Percentiles rank a stretch among this genome's conserved stretches.
These are phyloP conservation scores for Aspergillus sergii DNA, from an alignment of 2,329 filamentous ascomycete genomes.

Conservation along the genomic window DNA sequence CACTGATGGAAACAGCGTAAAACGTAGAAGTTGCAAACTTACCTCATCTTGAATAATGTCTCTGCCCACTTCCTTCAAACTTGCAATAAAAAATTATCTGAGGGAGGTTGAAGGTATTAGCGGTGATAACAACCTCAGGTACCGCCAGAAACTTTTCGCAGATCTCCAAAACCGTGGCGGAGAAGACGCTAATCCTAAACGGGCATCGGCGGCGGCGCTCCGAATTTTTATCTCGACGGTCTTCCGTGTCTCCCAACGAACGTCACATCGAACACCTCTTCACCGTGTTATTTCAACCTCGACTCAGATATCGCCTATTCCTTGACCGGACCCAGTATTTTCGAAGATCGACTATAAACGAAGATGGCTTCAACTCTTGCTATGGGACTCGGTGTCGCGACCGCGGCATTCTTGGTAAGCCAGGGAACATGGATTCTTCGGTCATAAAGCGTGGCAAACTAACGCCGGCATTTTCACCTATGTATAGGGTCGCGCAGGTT, in stretches of 20 bases:
- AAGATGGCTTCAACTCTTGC: conserved; percentile 48
- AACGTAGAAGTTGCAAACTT: background rate
- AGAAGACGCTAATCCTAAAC: conserved; percentile 37
- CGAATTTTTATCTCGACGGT: conserved; percentile 42
- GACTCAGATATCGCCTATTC: background rate
- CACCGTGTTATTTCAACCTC: background rate
- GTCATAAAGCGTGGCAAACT: background rate
- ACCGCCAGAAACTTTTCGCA: conserved; percentile 8
- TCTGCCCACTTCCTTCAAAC: conserved; percentile 2
- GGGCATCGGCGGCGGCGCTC: conserved; percentile 30
- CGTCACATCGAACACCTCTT: conserved; percentile 16
- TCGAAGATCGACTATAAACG: background rate
- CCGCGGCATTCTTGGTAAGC: conserved; percentile 77
- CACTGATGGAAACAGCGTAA: background rate
- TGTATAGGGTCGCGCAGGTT: conserved; percentile 80
- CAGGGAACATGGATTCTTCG: background rate
- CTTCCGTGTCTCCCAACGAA: conserved; percentile 17
- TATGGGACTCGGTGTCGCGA: conserved; percentile 50
- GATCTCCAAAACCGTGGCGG: conserved; percentile 27
- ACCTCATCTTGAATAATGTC: background rate
- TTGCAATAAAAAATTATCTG: background rate
- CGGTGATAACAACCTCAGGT: conserved; percentile 20
- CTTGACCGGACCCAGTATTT: too few species aligned
- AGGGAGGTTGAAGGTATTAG: background rate
- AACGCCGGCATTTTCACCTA: conserved; percentile 4